A percentile compares a stretch with the other conserved stretches of the same genome.
Evolutionary conservation across 1,139 yeast genomes (phyloP).

Genomic region (Scheffersomyces parashehatae): DNA sequence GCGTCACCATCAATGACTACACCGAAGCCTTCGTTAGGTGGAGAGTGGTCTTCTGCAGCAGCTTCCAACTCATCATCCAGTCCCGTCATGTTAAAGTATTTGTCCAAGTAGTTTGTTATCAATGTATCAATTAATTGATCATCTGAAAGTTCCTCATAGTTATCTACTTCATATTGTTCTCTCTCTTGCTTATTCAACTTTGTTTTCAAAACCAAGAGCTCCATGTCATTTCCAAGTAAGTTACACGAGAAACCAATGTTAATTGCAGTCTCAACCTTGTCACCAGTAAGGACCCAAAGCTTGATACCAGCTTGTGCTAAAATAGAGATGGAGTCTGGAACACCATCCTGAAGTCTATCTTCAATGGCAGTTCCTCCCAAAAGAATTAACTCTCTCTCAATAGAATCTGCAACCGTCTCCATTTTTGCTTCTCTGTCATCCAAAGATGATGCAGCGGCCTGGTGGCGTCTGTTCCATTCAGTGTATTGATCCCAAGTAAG

Average conservation of each 20-base stretch:
- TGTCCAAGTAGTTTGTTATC: conserved; percentile 59
- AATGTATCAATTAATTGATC: conserved; percentile 50
- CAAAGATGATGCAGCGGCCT: conserved; percentile 43
- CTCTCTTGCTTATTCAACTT: conserved; percentile 33
- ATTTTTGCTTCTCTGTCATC: conserved; percentile 45
- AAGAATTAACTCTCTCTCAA: conserved; percentile 43
- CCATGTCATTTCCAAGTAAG: conserved; percentile 50
- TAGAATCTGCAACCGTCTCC: conserved; percentile 50
- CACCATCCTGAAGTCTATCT: conserved; percentile 53
- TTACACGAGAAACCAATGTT: conserved; percentile 54
- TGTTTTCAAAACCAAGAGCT: conserved; percentile 40
- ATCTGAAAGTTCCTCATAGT: conserved; percentile 29
- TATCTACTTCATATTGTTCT: conserved; percentile 28
- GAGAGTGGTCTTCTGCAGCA: conserved; percentile 71
- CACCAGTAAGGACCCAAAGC: conserved; percentile 54
- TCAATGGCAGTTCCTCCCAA: conserved; percentile 57
- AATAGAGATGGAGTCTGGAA: conserved; percentile 47
- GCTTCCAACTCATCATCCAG: conserved; percentile 54
- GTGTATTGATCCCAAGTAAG: conserved; percentile 42
- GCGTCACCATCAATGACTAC: conserved; percentile 94
- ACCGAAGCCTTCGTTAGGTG: conserved; percentile 78
- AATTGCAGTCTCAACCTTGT: conserved; percentile 53
- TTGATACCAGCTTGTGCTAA: conserved; percentile 52
- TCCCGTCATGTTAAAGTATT: conserved; percentile 66
- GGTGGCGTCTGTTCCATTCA: conserved; percentile 45